Evolutionary conservation across 2,329 filamentous ascomycete genomes (phyloP).

Genomic region (Ophiosphaerella herpotricha): DNA sequence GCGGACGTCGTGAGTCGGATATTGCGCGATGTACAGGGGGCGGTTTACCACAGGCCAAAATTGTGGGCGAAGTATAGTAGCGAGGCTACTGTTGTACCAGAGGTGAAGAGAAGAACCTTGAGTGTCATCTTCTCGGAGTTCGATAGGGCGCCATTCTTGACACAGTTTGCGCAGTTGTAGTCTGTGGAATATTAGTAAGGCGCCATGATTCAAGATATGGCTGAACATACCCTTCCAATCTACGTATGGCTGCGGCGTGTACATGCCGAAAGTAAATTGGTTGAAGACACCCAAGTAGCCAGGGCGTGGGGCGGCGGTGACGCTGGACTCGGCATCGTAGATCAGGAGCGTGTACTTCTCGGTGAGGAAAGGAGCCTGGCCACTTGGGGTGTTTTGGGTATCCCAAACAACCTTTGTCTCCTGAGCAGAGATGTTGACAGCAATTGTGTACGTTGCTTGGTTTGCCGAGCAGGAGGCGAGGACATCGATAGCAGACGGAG

Average conservation of each 20-base stretch:
- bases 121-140: constrained; percentile 60
- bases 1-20: constrained; percentile 13
- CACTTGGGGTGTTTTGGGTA: constrained; percentile 48
- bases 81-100: constrained; percentile 60
- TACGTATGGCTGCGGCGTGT: constrained; percentile 58
- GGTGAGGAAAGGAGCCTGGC: constrained; percentile 54
- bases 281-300: constrained; percentile 61
- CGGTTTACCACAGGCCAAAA: constrained; percentile 47
- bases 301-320: constrained; percentile 56
- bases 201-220: not conserved
- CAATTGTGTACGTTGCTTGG: constrained; percentile 64
- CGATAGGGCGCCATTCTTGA: constrained; percentile 53
- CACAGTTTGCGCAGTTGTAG: constrained; percentile 62
- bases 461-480: constrained; percentile 65
- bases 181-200: constrained; percentile 43
- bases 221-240: constrained; percentile 53
- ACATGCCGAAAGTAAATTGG: constrained; percentile 66
- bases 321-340: constrained; percentile 60
- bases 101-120: constrained; percentile 61
- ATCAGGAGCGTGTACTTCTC: constrained; percentile 68
- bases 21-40: not conserved
- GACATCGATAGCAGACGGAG: constrained; percentile 64
- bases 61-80: constrained; percentile 59
- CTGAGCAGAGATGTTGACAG: constrained; percentile 61
- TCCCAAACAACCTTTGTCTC: constrained; percentile 64